Evolutionary conservation across 192 early-diverging fungal genomes (phyloP), one percentile per base, ranked within the genome.

Genomic region (Linnemannia schmuckeri): DNA sequence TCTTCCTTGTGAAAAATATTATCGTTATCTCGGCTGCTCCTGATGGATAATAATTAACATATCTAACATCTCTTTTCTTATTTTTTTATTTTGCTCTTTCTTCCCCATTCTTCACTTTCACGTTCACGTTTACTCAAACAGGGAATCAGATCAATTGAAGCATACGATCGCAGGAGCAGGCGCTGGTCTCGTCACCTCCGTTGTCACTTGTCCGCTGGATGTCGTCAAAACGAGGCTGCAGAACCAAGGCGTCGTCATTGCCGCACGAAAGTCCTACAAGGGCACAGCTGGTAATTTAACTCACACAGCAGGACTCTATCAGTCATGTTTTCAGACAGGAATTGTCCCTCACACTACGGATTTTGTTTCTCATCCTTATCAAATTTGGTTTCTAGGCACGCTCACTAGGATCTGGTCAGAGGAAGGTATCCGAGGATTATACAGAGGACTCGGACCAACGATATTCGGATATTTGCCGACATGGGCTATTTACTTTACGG

Each of bases 171-270:
- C 97, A 38, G 97, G 97, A 63, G 97, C 96, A 9, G 94, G 92
- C 41, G 95, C 96, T 35, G 97, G 96, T 74, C 90, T 93, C 82
- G 95, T 96, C 38, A 93, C 96, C 20, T 95, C 96, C 9, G 90
- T 96, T 27, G 93, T 97, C 27, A 96, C 95, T 15, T 97, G 96
- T 88, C 98, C 98, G 8, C 88, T 99, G 38, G 98, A 99, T 88
- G 96, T 99, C 33, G 95, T 98, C 66, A 99, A 99, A 80, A 96
- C 97, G 35, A 91, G 98, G 49, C 89, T 98, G 71, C 98, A 99
- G 89, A 97, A 99, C 86, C 96, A 98, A 82, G 90, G 88, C 57
- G 76, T 77, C 30, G 47, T 79, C 22, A 47, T 81, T 46, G 72
- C 83, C 24, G 77, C 78, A 24, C 24, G 88, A 83, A 87, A 73